A percentile compares a stretch with the other conserved stretches of the same genome.
These are phyloP conservation scores for Naganishia sp. DNA, from an alignment of 1,284 basidiomycete species.

Conservation along the genomic window DNA sequence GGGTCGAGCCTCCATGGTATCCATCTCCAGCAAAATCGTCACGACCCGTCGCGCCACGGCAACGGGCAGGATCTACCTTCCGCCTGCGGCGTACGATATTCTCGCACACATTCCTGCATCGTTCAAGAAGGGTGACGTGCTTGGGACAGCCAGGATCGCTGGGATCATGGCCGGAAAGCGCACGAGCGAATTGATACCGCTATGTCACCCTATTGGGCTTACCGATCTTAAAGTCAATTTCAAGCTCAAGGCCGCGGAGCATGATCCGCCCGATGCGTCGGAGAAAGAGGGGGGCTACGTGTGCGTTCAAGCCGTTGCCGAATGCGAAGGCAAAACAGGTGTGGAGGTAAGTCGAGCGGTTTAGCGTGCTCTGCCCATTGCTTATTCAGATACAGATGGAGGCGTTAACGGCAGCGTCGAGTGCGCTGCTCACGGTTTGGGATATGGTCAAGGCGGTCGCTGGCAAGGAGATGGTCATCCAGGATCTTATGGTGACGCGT, in stretches of 20 bases:
- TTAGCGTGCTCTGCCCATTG: neutral
- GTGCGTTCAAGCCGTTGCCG: constrained; percentile 66
- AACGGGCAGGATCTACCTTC: constrained; percentile 71
- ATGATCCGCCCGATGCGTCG: constrained; percentile 39
- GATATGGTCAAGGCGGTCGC: constrained; percentile 89
- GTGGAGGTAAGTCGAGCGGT: constrained; percentile 60
- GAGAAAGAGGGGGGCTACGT: constrained; percentile 58
- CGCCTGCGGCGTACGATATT: constrained; percentile 65
- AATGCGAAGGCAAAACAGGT: constrained; percentile 76
- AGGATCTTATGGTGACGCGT: constrained; percentile 63
- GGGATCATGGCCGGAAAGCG: constrained; percentile 84
- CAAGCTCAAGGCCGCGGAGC: constrained; percentile 47
- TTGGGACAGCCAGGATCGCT: constrained; percentile 76
- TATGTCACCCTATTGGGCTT: constrained; percentile 77
- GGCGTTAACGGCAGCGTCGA: constrained; percentile 77
- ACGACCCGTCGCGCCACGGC: constrained; percentile 74
- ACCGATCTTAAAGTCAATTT: constrained; percentile 69
- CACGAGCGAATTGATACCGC: constrained; percentile 76
- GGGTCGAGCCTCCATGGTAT: constrained; percentile 76
- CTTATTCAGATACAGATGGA: constrained; percentile 64
- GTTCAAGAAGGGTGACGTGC: constrained; percentile 69
- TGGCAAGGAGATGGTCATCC: constrained; percentile 70
- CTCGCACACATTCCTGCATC: constrained; percentile 43
- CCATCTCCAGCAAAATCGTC: constrained; percentile 67
- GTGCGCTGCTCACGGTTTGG: constrained; percentile 81